Evolutionary conservation across 2,329 filamentous ascomycete genomes (phyloP), one percentile per base, ranked within the genome.

Genomic region (Torrubiella hemipterigena): DNA sequence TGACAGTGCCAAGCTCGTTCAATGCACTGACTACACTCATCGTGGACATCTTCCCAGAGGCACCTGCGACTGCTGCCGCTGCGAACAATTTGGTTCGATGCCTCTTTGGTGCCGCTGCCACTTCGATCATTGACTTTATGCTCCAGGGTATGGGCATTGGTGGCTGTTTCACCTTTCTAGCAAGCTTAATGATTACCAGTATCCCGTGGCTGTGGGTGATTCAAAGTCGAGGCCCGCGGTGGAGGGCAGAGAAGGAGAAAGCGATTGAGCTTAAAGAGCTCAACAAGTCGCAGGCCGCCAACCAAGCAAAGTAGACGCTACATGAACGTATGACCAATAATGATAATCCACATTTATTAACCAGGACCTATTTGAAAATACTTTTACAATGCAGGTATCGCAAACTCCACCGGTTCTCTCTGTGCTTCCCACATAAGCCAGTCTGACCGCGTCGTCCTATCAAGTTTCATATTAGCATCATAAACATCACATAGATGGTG

Each of bases 391-490:
- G 73, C 76, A 42, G 73, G 65, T 37, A 78, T 66, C 7, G 78
- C 76, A 39, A 66, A 59, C 51, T 87, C 81, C 39, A 81, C 44
- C 12, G 79, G 70, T 41, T 75, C 67, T 49, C 82, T 70, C 51
- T 81, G 75, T 13, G 68, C 67, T 55, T 98, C 91, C 91, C 91
- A 98, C 34, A 89, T 89, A 47, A 98, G 64, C 91, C 91, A 98
- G 56, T 98, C 91, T 42, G 86, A 94, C 52, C 85, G 77, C 37
- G 91, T 96, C 32, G 91, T 98, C 46, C 83, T 91, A 42, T 37
- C 21, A 12, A 13, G 26, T 38, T 14, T 47, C 42, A 23, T 16
- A 33, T n/a, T n/a, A 10, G n/a, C 16, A 13, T 13, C 14, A 14
- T n/a, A 19, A 20, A 14, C 29, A 35, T 29, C 21, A 29, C 13